These are phyloP conservation scores for Aspergillaceae sp. DNA, from an alignment of 2,329 filamentous ascomycete species.

Conservation along the genomic window DNA sequence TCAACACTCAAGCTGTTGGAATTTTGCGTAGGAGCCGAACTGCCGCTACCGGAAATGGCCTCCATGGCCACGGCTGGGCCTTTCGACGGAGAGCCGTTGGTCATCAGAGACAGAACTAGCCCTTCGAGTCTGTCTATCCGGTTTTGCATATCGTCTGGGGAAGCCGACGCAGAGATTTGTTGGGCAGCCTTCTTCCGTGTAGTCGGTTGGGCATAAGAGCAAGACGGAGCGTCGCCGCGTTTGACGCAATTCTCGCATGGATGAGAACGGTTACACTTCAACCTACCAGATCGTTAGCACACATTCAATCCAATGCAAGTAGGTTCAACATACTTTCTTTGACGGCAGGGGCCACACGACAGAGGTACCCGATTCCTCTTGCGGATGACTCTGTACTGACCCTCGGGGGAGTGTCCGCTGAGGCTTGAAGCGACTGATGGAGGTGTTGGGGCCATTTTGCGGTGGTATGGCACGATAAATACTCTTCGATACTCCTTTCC, in stretches of 20 bases:
- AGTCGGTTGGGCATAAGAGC: constrained; percentile 65
- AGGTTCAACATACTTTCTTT: constrained; percentile 63
- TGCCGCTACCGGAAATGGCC: constrained; percentile 41
- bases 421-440: constrained; percentile 60
- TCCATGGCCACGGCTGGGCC: constrained; percentile 53
- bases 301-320: constrained; percentile 3
- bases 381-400: constrained; percentile 77
- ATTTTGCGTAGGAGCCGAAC: constrained; percentile 29
- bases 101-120: constrained; percentile 87
- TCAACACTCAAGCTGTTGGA: constrained; percentile 36
- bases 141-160: constrained; percentile 95
- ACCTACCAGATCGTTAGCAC: constrained; percentile 32
- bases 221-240: constrained; percentile 69
- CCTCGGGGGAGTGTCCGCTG: constrained; percentile 69
- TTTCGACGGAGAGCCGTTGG: constrained; percentile 62
- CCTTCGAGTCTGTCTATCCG: constrained; percentile 92
- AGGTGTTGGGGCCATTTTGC: constrained; percentile 33
- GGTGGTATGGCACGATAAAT: not conserved
- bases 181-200: constrained; percentile 61
- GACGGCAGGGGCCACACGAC: constrained; percentile 83
- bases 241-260: constrained; percentile 95
- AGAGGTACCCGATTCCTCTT: constrained; percentile 88
- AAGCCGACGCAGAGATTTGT: constrained; percentile 49
- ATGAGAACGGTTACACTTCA: constrained; percentile 87
- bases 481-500: no score